These are phyloP conservation scores for Sphaerulina musiva DNA, from an alignment of 2,329 filamentous ascomycete species.

Conservation along the genomic window DNA sequence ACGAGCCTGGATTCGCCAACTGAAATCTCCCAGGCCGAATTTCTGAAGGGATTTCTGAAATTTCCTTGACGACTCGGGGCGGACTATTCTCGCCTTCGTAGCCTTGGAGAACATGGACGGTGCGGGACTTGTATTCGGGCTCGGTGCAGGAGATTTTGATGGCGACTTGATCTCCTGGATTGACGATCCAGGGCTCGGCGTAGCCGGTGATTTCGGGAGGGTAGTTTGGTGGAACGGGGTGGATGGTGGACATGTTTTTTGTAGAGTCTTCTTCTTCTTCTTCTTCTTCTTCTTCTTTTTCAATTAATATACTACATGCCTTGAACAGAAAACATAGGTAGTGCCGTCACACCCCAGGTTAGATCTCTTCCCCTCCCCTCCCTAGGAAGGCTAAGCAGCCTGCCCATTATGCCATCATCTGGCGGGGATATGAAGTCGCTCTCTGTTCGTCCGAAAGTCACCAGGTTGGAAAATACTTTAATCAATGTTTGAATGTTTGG, in stretches of 20 bases:
- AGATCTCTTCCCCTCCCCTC: no score
- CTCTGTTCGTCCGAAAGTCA: neutral
- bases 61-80: neutral
- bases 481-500: no score
- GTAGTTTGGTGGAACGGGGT: neutral
- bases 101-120: neutral
- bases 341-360: no score
- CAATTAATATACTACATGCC: neutral
- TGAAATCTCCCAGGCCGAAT: neutral
- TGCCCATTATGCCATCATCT: no score
- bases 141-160: slow-evolving; percentile 4
- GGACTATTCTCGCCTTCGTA: neutral
- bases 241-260: neutral
- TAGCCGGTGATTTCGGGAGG: slow-evolving; percentile 1
- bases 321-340: neutral
- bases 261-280: no score
- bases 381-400: no score
- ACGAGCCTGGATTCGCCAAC: neutral
- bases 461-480: no score
- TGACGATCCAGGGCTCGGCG: slow-evolving; percentile 1
- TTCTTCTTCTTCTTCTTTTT: neutral
- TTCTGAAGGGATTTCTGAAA: neutral
- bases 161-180: neutral
- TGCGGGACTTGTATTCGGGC: neutral
- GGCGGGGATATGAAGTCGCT: neutral